These are phyloP conservation scores for Stagonosporopsis cucurbitacearum DNA, from an alignment of 2,329 filamentous ascomycete genomes.

Conservation along the genomic window DNA sequence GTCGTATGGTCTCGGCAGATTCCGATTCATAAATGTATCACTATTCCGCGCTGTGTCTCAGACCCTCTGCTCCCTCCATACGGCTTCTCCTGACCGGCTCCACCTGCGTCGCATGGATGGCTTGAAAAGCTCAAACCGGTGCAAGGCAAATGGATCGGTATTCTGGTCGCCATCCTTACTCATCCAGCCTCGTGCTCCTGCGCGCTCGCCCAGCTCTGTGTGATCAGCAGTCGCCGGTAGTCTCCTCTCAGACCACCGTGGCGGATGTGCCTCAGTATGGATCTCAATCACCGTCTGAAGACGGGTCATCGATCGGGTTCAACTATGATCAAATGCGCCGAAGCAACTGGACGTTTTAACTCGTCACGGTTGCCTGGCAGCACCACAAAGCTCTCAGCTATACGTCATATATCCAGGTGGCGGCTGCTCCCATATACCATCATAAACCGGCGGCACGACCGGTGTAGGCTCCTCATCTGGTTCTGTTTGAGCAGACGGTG, in stretches of 20 bases:
- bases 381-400: neutral
- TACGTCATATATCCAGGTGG: neutral
- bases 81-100: neutral
- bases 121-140: neutral
- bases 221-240: slow-evolving; percentile 4
- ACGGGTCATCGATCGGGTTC: neutral
- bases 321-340: neutral
- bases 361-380: neutral
- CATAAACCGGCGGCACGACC: slow-evolving; percentile 6
- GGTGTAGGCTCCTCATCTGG: neutral
- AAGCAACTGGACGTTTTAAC: neutral
- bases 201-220: neutral
- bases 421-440: slow-evolving; percentile 11
- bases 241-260: neutral
- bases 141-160: neutral
- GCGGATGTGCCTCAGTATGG: slow-evolving; percentile 1
- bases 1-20: neutral
- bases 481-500: neutral
- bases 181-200: neutral
- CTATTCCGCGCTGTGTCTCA: neutral
- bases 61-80: neutral
- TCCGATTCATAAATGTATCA: neutral
- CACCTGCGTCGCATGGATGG: neutral
- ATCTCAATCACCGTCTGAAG: neutral
- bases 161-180: too few relatives aligned